Evolutionary conservation across 192 early-diverging fungal genomes (phyloP).

Genomic region (Physocladia obscura): DNA sequence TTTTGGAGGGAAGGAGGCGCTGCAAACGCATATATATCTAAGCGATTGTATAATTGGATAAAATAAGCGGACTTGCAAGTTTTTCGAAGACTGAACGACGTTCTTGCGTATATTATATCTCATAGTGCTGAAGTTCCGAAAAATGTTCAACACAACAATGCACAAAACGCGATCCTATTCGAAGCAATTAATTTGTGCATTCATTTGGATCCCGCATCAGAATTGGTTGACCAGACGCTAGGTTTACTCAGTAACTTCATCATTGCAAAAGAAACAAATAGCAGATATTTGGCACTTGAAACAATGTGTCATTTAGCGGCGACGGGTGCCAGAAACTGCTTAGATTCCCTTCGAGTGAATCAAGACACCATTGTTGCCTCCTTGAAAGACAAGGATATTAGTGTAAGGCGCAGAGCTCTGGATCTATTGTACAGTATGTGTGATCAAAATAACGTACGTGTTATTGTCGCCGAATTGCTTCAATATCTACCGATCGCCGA

Average conservation of each 20-base stretch:
- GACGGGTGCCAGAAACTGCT: slow-evolving; percentile 67
- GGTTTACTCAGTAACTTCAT: slow-evolving; percentile 86
- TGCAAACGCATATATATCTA: no score
- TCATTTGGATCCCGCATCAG: slow-evolving; percentile 86
- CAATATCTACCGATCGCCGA: slow-evolving; percentile 89
- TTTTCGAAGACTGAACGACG: slow-evolving; percentile 56
- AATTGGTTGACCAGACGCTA: slow-evolving; percentile 80
- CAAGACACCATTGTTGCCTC: slow-evolving; percentile 82
- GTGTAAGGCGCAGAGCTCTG: slow-evolving; percentile 89
- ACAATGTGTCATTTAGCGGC: slow-evolving; percentile 90
- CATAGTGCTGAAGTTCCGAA: slow-evolving; percentile 83
- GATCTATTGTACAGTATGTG: slow-evolving; percentile 98
- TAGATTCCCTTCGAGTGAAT: slow-evolving; percentile 73
- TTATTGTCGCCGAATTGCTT: slow-evolving; percentile 88
- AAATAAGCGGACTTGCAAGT: slow-evolving; percentile 21
- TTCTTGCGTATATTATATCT: slow-evolving; percentile 76
- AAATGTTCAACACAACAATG: slow-evolving; percentile 97
- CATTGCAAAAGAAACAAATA: slow-evolving; percentile 93
- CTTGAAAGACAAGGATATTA: slow-evolving; percentile 95
- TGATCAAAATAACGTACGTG: slow-evolving; percentile 79
- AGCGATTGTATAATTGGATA: no score
- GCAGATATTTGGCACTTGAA: slow-evolving; percentile 95
- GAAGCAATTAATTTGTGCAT: slow-evolving; percentile 96
- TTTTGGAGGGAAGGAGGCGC: not conserved
- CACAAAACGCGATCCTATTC: slow-evolving; percentile 95